Percentiles rank a stretch among this genome's conserved stretches.
Conservation (phyloP, 2,329 filamentous ascomycete species). For the Malbranchea zuffiana region DNA sequence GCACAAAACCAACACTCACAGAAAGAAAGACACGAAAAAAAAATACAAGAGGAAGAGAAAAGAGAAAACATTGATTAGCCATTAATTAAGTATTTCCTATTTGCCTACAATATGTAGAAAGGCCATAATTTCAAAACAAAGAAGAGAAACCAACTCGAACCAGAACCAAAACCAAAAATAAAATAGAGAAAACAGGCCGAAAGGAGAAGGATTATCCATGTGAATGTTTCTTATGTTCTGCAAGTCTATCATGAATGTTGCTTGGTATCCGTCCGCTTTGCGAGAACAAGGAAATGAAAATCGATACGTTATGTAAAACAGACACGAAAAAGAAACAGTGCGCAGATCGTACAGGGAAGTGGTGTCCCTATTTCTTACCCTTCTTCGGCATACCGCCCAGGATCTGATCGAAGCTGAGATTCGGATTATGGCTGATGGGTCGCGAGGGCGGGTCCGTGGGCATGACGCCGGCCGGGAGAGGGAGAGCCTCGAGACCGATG, state of each 20-base stretch:
- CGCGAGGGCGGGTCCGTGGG: constrained; percentile 32
- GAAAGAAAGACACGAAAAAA: constrained; percentile 2
- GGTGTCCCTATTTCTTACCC: constrained; percentile 17
- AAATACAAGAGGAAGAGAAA: not conserved
- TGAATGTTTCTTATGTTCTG: too few relatives aligned
- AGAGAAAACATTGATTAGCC: not conserved
- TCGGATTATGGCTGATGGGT: constrained; percentile 35
- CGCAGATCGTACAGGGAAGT: too few relatives aligned
- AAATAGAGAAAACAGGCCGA: too few relatives aligned
- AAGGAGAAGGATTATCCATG: too few relatives aligned
- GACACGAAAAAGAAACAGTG: not conserved
- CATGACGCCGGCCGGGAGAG: constrained; percentile 33
- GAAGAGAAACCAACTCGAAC: too few relatives aligned
- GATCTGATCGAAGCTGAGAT: constrained; percentile 41
- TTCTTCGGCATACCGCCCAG: constrained; percentile 31
- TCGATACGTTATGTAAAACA: too few relatives aligned
- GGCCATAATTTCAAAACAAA: too few relatives aligned
- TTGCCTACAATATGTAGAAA: not conserved
- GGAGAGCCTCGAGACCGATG: constrained; percentile 36
- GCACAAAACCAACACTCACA: not conserved
- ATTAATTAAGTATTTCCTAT: not conserved
- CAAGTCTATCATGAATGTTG: too few relatives aligned
- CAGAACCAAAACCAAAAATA: too few relatives aligned
- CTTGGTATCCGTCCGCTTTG: too few relatives aligned
- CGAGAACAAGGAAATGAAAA: too few relatives aligned